Evolutionary conservation across 129 eudicot species (phyloP), one percentile per base, ranked within the genome.

Genomic region (Glebionis coronaria): DNA sequence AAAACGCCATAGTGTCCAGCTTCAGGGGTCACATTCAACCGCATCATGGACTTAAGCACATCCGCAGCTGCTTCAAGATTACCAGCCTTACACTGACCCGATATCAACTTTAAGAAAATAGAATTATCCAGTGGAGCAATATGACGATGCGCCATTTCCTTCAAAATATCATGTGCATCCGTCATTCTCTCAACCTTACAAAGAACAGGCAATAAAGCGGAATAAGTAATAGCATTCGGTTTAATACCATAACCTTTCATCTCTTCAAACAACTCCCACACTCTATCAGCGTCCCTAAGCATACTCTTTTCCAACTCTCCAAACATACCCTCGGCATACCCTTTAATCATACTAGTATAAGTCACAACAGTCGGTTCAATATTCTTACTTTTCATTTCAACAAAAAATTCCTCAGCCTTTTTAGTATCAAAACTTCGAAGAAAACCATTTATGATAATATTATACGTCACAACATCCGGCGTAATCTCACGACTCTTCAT

Each of bases 391-490:
- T 88, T 86, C 96, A 93, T 84, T 83, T 93, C 96, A 12, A 69
- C 78, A 68, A 93, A 88, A 14, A 70, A 78, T 42, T 81, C 86
- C 76, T 93, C 96, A 0, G 92, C 87, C 72, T 88, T 92, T 2
- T 88, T 93, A 47, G 82, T 63, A 56, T 88, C 86, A 61, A 80
- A 77, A 19, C 74, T 75, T 66, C 98, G 74, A 73, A 69, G 57
- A 82, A 68, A 88, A 71, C 98, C 98, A 47, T 86, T 80, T 44
- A 93, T 79, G 84, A 93, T 62, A 0, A 96, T 86, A 51, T 93
- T 93, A 68, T 93, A 93, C 21, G 98, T 93, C 27, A 93, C 92
- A 31, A 78, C 96, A 88, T 88, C 82, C 1, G 98, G 98, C 12
- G 62, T 55, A 75, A 88, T 82, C n/a, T 80, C 98, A 19, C 81